These are phyloP conservation scores for Oehlia diaphana DNA, from an alignment of 192 early-diverging fungal species.

Conservation along the genomic window DNA sequence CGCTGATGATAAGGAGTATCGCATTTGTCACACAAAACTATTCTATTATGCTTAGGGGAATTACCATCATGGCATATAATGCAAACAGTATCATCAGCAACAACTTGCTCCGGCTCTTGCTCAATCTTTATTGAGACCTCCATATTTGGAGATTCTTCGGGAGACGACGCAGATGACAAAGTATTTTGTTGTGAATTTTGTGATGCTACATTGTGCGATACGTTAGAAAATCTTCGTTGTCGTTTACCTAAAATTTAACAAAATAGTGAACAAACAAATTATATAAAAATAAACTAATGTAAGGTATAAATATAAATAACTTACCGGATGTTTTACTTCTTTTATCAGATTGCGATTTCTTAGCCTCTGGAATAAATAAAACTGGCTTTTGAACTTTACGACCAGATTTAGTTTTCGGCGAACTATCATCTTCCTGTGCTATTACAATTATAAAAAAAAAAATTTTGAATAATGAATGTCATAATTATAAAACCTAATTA, in stretches of 20 bases:
- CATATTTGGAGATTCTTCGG: neutral
- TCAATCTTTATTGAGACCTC: neutral
- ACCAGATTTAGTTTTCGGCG: constrained; percentile 26
- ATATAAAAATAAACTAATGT: neutral
- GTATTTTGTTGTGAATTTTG: neutral
- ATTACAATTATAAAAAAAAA: neutral
- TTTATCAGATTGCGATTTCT: neutral
- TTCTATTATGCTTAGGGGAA: constrained; percentile 36
- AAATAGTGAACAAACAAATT: neutral
- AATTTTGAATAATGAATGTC: neutral
- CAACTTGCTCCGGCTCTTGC: neutral
- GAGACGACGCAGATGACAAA: neutral
- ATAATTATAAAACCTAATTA: neutral
- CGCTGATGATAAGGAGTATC: constrained; percentile 39
- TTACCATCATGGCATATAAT: constrained; percentile 32
- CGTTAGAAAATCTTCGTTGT: neutral
- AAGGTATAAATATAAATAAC: neutral
- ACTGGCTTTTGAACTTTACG: constrained; percentile 27
- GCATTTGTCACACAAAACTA: constrained; percentile 37
- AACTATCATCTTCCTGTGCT: neutral
- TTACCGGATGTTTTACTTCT: neutral
- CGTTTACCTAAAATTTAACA: neutral
- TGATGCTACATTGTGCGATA: neutral
- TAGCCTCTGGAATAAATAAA: neutral
- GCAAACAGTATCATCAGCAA: constrained; percentile 29